Conservation (phyloP, 169 alveolate species). For the Cryptosporidium andersoni region DNA sequence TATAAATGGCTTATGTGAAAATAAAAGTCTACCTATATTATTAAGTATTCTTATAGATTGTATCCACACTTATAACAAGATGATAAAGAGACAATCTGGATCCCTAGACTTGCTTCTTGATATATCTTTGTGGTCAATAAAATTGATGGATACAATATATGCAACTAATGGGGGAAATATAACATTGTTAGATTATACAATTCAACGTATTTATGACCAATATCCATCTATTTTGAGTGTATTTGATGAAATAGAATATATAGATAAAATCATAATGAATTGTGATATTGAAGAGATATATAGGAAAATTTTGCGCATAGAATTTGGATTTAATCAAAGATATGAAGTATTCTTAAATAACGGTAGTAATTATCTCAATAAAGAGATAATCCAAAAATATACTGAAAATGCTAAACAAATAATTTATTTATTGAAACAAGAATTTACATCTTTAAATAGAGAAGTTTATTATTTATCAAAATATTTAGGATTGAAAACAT, state of each 20-base stretch:
- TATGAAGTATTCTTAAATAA: background rate
- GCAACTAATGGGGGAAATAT: slow-evolving; percentile 55
- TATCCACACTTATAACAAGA: slow-evolving; percentile 28
- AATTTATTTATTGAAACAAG: slow-evolving; percentile 16
- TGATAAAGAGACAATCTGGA: slow-evolving; percentile 13
- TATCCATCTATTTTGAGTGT: slow-evolving; percentile 40
- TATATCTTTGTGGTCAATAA: slow-evolving; percentile 57
- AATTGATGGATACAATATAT: slow-evolving; percentile 35
- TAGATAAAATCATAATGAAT: slow-evolving; percentile 10
- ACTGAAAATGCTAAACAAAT: slow-evolving; percentile 13
- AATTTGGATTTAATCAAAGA: slow-evolving; percentile 23
- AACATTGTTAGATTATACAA: slow-evolving; percentile 52
- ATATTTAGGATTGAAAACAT: slow-evolving; percentile 31
- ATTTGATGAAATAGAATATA: slow-evolving; percentile 45
- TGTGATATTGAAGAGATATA: slow-evolving; percentile 38
- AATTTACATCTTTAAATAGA: slow-evolving; percentile 25
- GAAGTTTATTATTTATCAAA: slow-evolving; percentile 25
- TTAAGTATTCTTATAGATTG: slow-evolving; percentile 53
- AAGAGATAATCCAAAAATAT: background rate
- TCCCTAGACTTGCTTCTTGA: slow-evolving; percentile 5
- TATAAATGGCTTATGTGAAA: slow-evolving; percentile 28
- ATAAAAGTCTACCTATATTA: slow-evolving; percentile 36
- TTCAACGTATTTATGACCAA: slow-evolving; percentile 50
- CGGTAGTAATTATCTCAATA: background rate
- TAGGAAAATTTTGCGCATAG: slow-evolving; percentile 38